Percentiles rank a stretch among this genome's conserved stretches.
These are phyloP conservation scores for Anthostomella pinea DNA, from an alignment of 2,329 filamentous ascomycete genomes.

Conservation along the genomic window DNA sequence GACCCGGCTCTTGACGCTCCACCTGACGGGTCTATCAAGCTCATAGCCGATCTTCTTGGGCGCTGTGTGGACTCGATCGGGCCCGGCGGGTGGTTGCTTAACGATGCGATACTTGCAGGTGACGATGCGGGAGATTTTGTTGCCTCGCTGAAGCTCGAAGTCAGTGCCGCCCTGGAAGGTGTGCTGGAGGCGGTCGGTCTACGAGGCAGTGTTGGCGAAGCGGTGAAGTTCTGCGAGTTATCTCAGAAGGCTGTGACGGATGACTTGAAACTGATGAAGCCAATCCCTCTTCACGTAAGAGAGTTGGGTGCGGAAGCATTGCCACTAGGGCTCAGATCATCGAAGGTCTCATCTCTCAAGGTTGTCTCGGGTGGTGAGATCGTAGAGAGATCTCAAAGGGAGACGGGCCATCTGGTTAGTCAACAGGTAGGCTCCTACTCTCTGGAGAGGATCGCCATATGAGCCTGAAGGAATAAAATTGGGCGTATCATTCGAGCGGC, in stretches of 20 bases:
- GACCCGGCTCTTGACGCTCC: slow-evolving; percentile 47
- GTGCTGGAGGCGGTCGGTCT: slow-evolving; percentile 67
- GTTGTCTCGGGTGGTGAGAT: slow-evolving; percentile 68
- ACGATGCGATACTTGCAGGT: slow-evolving; percentile 51
- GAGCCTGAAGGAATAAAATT: slow-evolving; percentile 15
- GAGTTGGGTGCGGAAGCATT: slow-evolving; percentile 50
- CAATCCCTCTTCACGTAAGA: slow-evolving; percentile 42
- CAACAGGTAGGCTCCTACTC: slow-evolving; percentile 81
- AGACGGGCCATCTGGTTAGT: slow-evolving; percentile 74
- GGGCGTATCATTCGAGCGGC: no score
- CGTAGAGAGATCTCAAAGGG: slow-evolving; percentile 64
- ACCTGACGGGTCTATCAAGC: slow-evolving; percentile 65
- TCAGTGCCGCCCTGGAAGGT: slow-evolving; percentile 68
- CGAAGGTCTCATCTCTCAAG: slow-evolving; percentile 52
- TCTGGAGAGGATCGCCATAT: slow-evolving; percentile 72
- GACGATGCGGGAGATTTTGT: slow-evolving; percentile 63
- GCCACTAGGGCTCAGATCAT: slow-evolving; percentile 70
- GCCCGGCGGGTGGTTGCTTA: slow-evolving; percentile 69
- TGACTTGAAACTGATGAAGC: slow-evolving; percentile 38
- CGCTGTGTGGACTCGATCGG: slow-evolving; percentile 75
- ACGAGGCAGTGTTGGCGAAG: slow-evolving; percentile 62
- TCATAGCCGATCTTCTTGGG: slow-evolving; percentile 69
- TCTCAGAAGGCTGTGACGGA: slow-evolving; percentile 25
- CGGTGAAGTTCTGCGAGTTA: slow-evolving; percentile 57
- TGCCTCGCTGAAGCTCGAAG: slow-evolving; percentile 62